These are phyloP conservation scores for Phoenix dactylifera DNA, from an alignment of 176 grass and related monocot species.

Conservation along the genomic window DNA sequence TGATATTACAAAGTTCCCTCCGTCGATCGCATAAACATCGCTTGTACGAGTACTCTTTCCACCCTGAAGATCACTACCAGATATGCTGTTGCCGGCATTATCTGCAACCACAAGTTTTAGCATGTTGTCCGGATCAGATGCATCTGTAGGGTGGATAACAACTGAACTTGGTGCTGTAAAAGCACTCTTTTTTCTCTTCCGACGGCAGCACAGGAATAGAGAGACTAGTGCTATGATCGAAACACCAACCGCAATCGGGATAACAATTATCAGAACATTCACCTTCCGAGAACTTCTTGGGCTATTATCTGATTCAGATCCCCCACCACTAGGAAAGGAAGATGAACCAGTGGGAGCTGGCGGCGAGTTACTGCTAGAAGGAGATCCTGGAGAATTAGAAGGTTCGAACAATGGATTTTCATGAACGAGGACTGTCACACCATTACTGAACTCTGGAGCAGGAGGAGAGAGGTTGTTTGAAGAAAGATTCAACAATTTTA, in stretches of 20 bases:
- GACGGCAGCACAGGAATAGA: conserved; percentile 10
- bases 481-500: conserved; percentile 55
- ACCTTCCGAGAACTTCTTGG: conserved; percentile 6
- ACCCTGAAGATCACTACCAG: conserved; percentile 21
- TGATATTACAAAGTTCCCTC: conserved; percentile 52
- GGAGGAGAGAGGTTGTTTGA: conserved; percentile 59
- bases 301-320: not conserved
- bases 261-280: conserved; percentile 23
- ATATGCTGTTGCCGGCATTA: conserved; percentile 17
- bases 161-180: conserved; percentile 24
- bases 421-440: conserved; percentile 30
- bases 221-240: conserved; percentile 2
- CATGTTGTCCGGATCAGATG: conserved; percentile 43
- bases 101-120: conserved; percentile 47
- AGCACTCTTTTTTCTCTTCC: conserved; percentile 16
- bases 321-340: too few species aligned
- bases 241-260: conserved; percentile 30
- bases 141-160: conserved; percentile 46
- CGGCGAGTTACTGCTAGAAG: not conserved
- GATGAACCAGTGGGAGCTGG: not conserved
- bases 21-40: conserved; percentile 41
- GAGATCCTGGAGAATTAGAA: conserved; percentile 2
- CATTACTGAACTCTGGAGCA: conserved; percentile 30
- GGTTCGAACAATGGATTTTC: conserved; percentile 31
- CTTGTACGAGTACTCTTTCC: conserved; percentile 17